phyloP scores from a whole-genome alignment of 352 stramenopile genomes.

The Pythium sp. region DNA sequence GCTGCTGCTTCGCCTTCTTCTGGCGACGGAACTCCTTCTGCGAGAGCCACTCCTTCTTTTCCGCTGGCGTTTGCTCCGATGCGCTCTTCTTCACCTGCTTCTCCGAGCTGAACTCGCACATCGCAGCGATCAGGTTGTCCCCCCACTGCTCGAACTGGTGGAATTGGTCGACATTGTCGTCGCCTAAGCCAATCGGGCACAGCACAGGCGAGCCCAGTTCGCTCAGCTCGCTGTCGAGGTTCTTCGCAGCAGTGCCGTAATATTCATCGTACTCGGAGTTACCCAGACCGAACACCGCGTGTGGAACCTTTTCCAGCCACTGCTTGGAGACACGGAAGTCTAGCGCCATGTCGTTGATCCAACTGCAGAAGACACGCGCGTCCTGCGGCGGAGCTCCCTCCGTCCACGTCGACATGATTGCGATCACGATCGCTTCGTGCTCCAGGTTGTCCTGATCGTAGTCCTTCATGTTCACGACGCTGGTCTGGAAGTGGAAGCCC shows the following conservation, averaged over 20 bases:
- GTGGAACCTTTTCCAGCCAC: conserved; percentile 65
- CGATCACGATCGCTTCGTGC: conserved; percentile 81
- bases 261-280: conserved; percentile 88
- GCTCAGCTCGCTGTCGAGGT: conserved; percentile 57
- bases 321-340: conserved; percentile 88
- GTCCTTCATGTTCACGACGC: conserved; percentile 85
- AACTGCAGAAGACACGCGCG: conserved; percentile 77
- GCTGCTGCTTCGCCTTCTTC: conserved; percentile 73
- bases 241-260: conserved; percentile 80
- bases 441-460: conserved; percentile 90
- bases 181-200: conserved; percentile 57
- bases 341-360: conserved; percentile 85
- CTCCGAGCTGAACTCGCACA: conserved; percentile 74
- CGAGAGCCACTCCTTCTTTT: conserved; percentile 55
- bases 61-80: conserved; percentile 15
- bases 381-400: conserved; percentile 72
- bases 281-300: conserved; percentile 85
- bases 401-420: conserved; percentile 86
- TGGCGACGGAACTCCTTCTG: conserved; percentile 84
- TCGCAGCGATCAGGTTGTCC: conserved; percentile 70
- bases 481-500: conserved; percentile 81
- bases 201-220: conserved; percentile 66
- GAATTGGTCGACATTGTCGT: conserved; percentile 84
- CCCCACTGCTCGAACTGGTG: conserved; percentile 81
- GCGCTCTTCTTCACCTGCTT: conserved; percentile 18